Percentiles rank a stretch among this genome's conserved stretches.
These are phyloP conservation scores for Erythrobasidium hasegawianum DNA, from an alignment of 1,284 basidiomycete genomes.

Conservation along the genomic window DNA sequence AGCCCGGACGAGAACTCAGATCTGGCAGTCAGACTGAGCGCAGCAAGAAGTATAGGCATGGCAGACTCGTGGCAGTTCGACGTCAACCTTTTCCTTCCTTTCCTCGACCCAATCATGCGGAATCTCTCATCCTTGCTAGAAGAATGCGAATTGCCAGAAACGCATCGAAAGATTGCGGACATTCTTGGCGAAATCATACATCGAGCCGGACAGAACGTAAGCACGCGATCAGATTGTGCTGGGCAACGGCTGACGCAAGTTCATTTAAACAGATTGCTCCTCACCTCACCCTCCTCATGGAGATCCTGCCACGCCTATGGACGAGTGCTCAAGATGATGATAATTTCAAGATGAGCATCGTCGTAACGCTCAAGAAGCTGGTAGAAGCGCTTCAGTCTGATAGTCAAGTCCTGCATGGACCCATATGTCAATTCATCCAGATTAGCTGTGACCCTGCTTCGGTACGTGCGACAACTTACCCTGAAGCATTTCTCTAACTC, in stretches of 20 bases:
- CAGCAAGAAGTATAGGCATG: conserved; percentile 39
- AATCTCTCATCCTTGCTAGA: conserved; percentile 40
- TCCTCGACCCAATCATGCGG: conserved; percentile 36
- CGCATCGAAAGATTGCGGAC: conserved; percentile 38
- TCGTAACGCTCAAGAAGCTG: conserved; percentile 42
- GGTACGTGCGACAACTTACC: conserved; percentile 14
- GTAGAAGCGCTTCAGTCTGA: conserved; percentile 39
- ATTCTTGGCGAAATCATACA: conserved; percentile 42
- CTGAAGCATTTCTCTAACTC: not conserved
- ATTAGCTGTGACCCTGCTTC: conserved; percentile 37
- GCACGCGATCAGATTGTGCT: not conserved
- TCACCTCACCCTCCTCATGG: conserved; percentile 36
- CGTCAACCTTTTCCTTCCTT: conserved; percentile 38
- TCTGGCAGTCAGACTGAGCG: conserved; percentile 42
- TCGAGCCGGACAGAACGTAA: conserved; percentile 37
- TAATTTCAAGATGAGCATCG: conserved; percentile 40
- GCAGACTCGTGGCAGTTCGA: conserved; percentile 41
- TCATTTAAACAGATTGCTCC: conserved; percentile 39
- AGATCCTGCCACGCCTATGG: conserved; percentile 42
- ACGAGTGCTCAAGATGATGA: conserved; percentile 28
- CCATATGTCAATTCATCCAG: conserved; percentile 38
- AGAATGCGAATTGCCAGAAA: conserved; percentile 39
- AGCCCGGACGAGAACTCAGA: conserved; percentile 38
- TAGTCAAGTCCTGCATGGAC: conserved; percentile 36
- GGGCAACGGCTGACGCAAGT: not conserved